Evolutionary conservation across 2,329 filamentous ascomycete species (phyloP).

Genomic region (Hysterium pulicare): DNA sequence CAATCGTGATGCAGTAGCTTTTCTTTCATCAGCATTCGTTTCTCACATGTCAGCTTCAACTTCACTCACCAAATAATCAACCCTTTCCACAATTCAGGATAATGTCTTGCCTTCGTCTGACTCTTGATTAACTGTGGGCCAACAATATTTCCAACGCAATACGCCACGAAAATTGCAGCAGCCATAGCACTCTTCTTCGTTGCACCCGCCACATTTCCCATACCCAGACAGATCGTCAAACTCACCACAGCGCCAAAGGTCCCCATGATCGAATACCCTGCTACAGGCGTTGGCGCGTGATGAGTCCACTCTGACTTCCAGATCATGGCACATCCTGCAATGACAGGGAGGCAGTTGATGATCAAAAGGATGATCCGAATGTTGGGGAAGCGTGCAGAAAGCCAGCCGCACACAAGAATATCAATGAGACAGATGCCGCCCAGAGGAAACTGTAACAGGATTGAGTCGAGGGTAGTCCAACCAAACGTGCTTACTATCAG

Average conservation of each 20-base stretch:
- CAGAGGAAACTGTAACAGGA: constrained; percentile 72
- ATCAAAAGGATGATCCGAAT: constrained; percentile 64
- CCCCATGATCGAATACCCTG: constrained; percentile 69
- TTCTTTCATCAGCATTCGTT: constrained; percentile 4
- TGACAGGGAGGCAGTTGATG: constrained; percentile 67
- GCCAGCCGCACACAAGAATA: constrained; percentile 64
- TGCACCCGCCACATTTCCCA: constrained; percentile 69
- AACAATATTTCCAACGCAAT: constrained; percentile 74
- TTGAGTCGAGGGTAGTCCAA: constrained; percentile 60
- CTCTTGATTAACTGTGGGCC: constrained; percentile 68
- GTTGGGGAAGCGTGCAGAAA: constrained; percentile 59
- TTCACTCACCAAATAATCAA: constrained; percentile 57
- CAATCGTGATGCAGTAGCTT: constrained; percentile 67
- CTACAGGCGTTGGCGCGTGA: constrained; percentile 62
- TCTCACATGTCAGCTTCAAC: neutral
- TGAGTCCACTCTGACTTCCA: constrained; percentile 66
- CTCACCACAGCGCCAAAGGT: constrained; percentile 71
- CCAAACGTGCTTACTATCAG: constrained; percentile 71
- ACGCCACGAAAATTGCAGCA: constrained; percentile 69
- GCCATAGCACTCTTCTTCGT: constrained; percentile 79
- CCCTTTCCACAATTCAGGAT: constrained; percentile 68
- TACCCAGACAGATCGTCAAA: constrained; percentile 55
- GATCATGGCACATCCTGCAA: constrained; percentile 70
- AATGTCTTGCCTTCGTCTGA: constrained; percentile 63
- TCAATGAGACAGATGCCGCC: constrained; percentile 65